Percentiles rank a stretch among this genome's conserved stretches.
These are phyloP conservation scores for Trypanosoma grayi DNA, from an alignment of 208 protist genomes.

Conservation along the genomic window DNA sequence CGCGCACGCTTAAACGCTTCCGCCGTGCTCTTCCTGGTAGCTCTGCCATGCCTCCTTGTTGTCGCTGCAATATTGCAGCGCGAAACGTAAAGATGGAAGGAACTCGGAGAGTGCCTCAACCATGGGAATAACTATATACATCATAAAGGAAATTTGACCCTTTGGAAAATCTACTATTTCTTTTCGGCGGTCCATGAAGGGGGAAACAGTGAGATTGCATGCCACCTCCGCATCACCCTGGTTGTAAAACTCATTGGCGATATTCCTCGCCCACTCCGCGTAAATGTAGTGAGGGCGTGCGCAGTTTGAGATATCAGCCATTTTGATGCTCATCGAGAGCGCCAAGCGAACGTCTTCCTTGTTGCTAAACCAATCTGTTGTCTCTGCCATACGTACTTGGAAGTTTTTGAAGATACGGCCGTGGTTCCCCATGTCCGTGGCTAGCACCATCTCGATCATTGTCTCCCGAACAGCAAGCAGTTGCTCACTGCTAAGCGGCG, in stretches of 20 bases:
- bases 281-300: conserved; percentile 85
- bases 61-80: conserved; percentile 67
- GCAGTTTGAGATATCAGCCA: conserved; percentile 94
- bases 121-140: conserved; percentile 90
- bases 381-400: conserved; percentile 66
- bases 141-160: conserved; percentile 92
- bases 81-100: conserved; percentile 79
- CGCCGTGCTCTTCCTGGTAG: conserved; percentile 30
- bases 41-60: conserved; percentile 86
- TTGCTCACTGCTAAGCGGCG: conserved; percentile 71
- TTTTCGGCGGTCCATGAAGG: conserved; percentile 91
- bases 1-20: not conserved
- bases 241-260: conserved; percentile 91
- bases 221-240: conserved; percentile 91
- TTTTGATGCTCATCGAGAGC: conserved; percentile 92
- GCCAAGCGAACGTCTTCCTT: conserved; percentile 88
- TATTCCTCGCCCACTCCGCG: conserved; percentile 90
- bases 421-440: conserved; percentile 94
- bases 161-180: conserved; percentile 80
- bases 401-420: conserved; percentile 86
- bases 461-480: conserved; percentile 77
- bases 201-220: conserved; percentile 81
- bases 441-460: conserved; percentile 92
- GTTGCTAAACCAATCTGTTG: conserved; percentile 65
- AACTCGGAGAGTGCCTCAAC: conserved; percentile 82